Conservation (phyloP, 352 stramenopile species). For the Peronospora farinosa region DNA sequence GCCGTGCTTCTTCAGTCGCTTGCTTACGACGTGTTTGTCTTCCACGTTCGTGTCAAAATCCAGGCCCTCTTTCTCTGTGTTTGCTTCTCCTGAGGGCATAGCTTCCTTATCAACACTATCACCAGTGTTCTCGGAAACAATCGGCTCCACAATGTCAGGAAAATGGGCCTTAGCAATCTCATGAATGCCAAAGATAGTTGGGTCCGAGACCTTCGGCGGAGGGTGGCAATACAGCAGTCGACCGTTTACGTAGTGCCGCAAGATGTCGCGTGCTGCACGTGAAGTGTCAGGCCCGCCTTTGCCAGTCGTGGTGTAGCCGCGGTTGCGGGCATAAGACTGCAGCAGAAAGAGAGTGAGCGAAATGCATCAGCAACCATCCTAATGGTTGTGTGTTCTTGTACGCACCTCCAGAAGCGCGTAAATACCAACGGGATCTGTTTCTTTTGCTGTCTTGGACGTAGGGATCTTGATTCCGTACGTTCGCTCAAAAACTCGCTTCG, state of each 20-base stretch:
- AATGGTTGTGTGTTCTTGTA: background rate
- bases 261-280: conserved; percentile 90
- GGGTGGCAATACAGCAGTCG: conserved; percentile 96
- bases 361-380: background rate
- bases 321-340: conserved; percentile 71
- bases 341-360: conserved; percentile 2
- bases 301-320: conserved; percentile 90
- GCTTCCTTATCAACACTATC: conserved; percentile 13
- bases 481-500: conserved; percentile 92
- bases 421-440: conserved; percentile 72
- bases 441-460: conserved; percentile 52
- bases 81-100: conserved; percentile 4
- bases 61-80: conserved; percentile 33
- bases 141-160: conserved; percentile 35
- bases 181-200: conserved; percentile 71
- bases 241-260: conserved; percentile 97
- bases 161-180: conserved; percentile 52
- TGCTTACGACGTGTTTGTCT: conserved; percentile 67
- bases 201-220: conserved; percentile 68
- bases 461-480: conserved; percentile 95
- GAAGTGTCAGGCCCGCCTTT: conserved; percentile 94
- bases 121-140: conserved; percentile 13
- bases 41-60: conserved; percentile 71
- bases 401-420: conserved; percentile 68
- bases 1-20: conserved; percentile 89